Evolutionary conservation across 345 rosid genomes (phyloP), one percentile per base, ranked within the genome.

Genomic region (Turnera subulata): DNA sequence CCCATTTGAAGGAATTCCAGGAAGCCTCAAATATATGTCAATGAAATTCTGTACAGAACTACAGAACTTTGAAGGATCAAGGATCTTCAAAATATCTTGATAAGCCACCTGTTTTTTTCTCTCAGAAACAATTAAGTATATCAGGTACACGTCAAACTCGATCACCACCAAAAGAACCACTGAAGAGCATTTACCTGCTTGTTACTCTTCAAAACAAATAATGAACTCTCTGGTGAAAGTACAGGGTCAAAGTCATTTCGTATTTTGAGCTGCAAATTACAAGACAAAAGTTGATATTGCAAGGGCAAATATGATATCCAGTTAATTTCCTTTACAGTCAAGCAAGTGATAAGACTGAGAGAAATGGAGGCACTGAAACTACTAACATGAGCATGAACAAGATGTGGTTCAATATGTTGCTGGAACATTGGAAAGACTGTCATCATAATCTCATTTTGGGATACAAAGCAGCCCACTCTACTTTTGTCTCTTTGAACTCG

Each of bases 201-300:
- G 74, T 85, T 79, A 71, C 97, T 87, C 89, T 94, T 94, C 72
- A 94, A 74, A 61, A 94, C 88, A 67, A 94, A 94, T 77, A 90
- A 75, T 55, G 99, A 94, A 73, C 99, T 94, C 86, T 94, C 96
- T 1, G 99, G 99, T 46, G 99, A 94, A 67, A 94, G 95, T 57
- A 90, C 97, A 16, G 99, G 99, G 71, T 94, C 99, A 78, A 94
- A 94, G 84, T 94, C 99, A 76, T 90, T 94, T 67, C 97, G 85
- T 72, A 94, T 94, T 85, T 90, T 94, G 51, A 94, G 88, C 99
- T 90, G 87, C 71, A 70, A 50, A n/a, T 52, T 9, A 5, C 48
- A 48, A 58, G 40, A 39, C 39, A 42, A 50, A 25, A 62, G 50
- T 54, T 23, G 64, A 46, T 44, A 48, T 23, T 46, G 55, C 42